Evolutionary conservation across 83 land plant genomes (phyloP), one percentile per base, ranked within the genome.

Genomic region (Picea abies): DNA sequence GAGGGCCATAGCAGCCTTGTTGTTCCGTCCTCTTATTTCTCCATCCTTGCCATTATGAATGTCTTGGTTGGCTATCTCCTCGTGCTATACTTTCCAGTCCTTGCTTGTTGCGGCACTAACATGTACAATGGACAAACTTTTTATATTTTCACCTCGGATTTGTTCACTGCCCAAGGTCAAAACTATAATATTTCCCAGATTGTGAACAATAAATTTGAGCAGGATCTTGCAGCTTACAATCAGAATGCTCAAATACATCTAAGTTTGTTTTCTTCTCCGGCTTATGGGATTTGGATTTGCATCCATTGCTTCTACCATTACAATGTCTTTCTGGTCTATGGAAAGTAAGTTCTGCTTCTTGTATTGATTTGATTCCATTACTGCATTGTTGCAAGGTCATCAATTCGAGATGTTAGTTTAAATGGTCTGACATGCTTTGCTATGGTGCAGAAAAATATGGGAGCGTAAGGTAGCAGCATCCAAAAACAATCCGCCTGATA

Each of bases 231-330:
- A 0, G 4, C 37, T 35, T 35, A 35, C 37, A 35, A 35, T 35
- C 37, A 37, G 39, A 37, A 4, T 37, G 39, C 2, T 37, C 89
- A 80, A 4, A 76, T 96, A 26, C 89, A 94, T 60, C 80, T 96
- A 17, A 93, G 96, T 84, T 89, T 92, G 4, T 90, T 95, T 82
- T 95, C 92, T 69, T 93, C 90, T 15, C 76, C 92, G 84, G 86
- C 94, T 25, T 93, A 94, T 79, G 98, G 98, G 16, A 4, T 87
- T 93, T 62, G 90, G 93, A 5, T 95, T 95, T 83, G 98, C 96
- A 37, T 84, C 93, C 5, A 78, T 95, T 2, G 80, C 94, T 65
- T 93, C 98, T 4, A 95, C 1, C 1, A 47, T 92, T 35, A 80
- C 84, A 0, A 95, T 85, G 98, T 95, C 4, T 12, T 78, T 0